phyloP scores from a whole-genome alignment of 495 filamentous ascomycete genomes.

The Penicillium atrosanguineum region DNA sequence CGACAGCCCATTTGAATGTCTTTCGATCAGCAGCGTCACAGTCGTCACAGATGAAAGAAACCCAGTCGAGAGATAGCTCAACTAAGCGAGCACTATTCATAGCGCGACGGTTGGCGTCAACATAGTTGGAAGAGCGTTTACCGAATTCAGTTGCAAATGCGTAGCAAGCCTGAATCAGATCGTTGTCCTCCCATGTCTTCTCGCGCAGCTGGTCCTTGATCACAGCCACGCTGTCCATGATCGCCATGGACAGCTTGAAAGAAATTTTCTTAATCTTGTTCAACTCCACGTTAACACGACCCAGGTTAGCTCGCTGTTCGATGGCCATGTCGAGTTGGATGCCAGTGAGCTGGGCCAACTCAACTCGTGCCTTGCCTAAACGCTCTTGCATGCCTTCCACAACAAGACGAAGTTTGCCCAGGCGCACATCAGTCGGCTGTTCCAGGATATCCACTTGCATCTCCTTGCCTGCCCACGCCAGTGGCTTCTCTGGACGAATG shows the following conservation, averaged over 20 bases:
- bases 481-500: conserved; percentile 72
- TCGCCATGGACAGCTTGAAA: conserved; percentile 96
- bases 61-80: conserved; percentile 90
- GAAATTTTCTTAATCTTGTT: conserved; percentile 95
- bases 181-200: conserved; percentile 80
- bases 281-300: conserved; percentile 84
- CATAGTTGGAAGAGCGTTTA: conserved; percentile 85
- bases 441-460: conserved; percentile 68
- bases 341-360: conserved; percentile 73
- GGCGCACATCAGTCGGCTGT: conserved; percentile 79
- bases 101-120: conserved; percentile 87
- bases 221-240: conserved; percentile 97
- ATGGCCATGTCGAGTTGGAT: conserved; percentile 83
- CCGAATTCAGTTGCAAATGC: conserved; percentile 98
- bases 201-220: conserved; percentile 74
- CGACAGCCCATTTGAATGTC: conserved; percentile 95
- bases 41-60: conserved; percentile 96
- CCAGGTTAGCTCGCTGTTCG: conserved; percentile 89
- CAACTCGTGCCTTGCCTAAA: conserved; percentile 69
- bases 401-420: conserved; percentile 82
- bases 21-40: conserved; percentile 92
- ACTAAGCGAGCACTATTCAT: conserved; percentile 97
- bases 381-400: conserved; percentile 83
- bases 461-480: conserved; percentile 80
- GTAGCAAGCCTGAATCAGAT: conserved; percentile 98